These are phyloP conservation scores for Leonotis leonurus DNA, from an alignment of 257 asterid species.

Conservation along the genomic window DNA sequence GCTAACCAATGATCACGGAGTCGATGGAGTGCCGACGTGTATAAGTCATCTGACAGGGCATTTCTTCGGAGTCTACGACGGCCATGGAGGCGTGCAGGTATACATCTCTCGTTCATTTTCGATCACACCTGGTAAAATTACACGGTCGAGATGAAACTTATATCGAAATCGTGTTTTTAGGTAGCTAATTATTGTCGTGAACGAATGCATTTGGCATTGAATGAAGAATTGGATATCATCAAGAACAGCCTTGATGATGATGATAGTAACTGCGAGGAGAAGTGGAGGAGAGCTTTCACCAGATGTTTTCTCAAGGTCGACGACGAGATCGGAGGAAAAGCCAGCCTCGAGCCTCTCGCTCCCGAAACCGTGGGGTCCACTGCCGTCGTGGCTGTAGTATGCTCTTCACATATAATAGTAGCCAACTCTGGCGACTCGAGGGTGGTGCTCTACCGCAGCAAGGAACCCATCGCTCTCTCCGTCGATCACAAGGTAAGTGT, in stretches of 20 bases:
- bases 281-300: constrained; percentile 62
- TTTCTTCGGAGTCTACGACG: constrained; percentile 95
- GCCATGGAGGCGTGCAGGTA: constrained; percentile 98
- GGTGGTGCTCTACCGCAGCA: constrained; percentile 93
- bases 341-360: constrained; percentile 46
- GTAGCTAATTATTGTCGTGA: constrained; percentile 88
- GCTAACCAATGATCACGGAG: constrained; percentile 48
- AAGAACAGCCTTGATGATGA: constrained; percentile 26
- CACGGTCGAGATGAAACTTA: not conserved
- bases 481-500: constrained; percentile 75
- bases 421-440: constrained; percentile 95
- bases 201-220: constrained; percentile 60
- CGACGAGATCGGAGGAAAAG: constrained; percentile 63
- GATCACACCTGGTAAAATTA: not conserved
- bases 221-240: constrained; percentile 52
- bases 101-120: not conserved
- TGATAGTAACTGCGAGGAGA: constrained; percentile 37
- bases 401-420: constrained; percentile 92
- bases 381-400: constrained; percentile 77
- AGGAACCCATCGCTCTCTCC: constrained; percentile 67
- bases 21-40: constrained; percentile 38
- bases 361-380: constrained; percentile 98
- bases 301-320: constrained; percentile 79
- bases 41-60: constrained; percentile 75
- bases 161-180: constrained; percentile 26